A percentile compares a stretch with the other conserved stretches of the same genome.
Evolutionary conservation across 2,329 filamentous ascomycete genomes (phyloP).

Genomic region (Byssothecium circinans): DNA sequence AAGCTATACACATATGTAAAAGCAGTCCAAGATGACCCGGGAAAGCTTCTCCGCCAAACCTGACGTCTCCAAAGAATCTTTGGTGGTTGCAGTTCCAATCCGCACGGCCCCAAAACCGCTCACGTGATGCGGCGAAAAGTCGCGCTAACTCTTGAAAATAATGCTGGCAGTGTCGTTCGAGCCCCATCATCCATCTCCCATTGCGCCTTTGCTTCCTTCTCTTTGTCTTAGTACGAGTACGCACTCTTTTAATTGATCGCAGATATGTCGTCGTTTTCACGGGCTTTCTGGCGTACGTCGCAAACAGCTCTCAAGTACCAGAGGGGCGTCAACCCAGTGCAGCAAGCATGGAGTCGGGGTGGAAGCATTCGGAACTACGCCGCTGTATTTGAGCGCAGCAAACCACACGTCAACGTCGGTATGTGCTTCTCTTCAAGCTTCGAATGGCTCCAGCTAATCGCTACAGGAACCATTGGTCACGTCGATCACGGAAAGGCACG

Average conservation of each 20-base stretch:
- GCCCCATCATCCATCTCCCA: slow-evolving; percentile 16
- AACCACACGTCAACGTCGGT: slow-evolving; percentile 99
- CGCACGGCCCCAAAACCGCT: slow-evolving; percentile 9
- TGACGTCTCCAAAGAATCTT: slow-evolving; percentile 4
- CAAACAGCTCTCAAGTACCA: slow-evolving; percentile 71
- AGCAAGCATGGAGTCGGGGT: slow-evolving; percentile 67
- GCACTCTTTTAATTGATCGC: slow-evolving; percentile 43
- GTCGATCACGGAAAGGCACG: slow-evolving; percentile 98
- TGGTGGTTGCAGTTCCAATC: slow-evolving; percentile 11
- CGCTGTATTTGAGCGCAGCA: slow-evolving; percentile 76
- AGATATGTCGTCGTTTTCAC: slow-evolving; percentile 75
- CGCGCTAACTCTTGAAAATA: slow-evolving; percentile 30
- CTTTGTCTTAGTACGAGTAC: slow-evolving; percentile 23
- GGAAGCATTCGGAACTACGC: slow-evolving; percentile 65
- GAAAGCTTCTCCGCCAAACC: slow-evolving; percentile 19
- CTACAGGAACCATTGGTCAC: slow-evolving; percentile 88
- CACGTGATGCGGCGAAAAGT: neutral
- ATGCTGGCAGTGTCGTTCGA: slow-evolving; percentile 5
- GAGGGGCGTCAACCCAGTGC: slow-evolving; percentile 71
- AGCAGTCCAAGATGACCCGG: neutral
- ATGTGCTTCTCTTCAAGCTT: slow-evolving; percentile 31
- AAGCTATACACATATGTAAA: neutral
- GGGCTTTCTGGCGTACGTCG: slow-evolving; percentile 81
- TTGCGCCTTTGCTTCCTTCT: slow-evolving; percentile 25
- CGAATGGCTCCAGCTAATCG: slow-evolving; percentile 13